Conservation (phyloP, 768 basidiomycete species). For the Suillus hirtellus region DNA sequence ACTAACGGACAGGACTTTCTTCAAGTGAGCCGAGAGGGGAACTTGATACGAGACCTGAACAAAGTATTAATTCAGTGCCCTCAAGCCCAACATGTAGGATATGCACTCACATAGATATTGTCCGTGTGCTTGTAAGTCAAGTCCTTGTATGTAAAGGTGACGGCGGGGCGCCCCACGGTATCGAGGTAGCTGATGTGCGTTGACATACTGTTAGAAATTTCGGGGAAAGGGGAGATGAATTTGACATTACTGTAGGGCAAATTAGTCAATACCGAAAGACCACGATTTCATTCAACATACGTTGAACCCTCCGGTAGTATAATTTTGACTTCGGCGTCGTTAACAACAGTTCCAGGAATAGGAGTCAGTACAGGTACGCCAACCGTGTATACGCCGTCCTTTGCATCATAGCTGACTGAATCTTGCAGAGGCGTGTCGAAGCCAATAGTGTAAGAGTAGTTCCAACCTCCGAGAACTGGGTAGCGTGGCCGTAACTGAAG, state of each 20-base stretch:
- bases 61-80: slow-evolving; percentile 13
- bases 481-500: slow-evolving; percentile 89
- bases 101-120: slow-evolving; percentile 72
- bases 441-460: slow-evolving; percentile 91
- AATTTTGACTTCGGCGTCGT: slow-evolving; percentile 76
- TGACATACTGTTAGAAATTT: slow-evolving; percentile 57
- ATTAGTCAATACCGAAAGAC: slow-evolving; percentile 13
- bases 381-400: slow-evolving; percentile 66
- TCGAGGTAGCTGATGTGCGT: slow-evolving; percentile 89
- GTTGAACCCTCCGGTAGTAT: slow-evolving; percentile 94
- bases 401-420: slow-evolving; percentile 63
- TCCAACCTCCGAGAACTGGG: slow-evolving; percentile 96
- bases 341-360: slow-evolving; percentile 76
- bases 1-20: slow-evolving; percentile 82
- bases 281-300: slow-evolving; percentile 49
- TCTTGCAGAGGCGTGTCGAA: slow-evolving; percentile 89
- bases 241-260: slow-evolving; percentile 64
- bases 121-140: slow-evolving; percentile 80
- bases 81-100: slow-evolving; percentile 6
- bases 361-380: slow-evolving; percentile 85
- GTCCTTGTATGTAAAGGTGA: slow-evolving; percentile 71
- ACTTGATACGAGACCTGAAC: slow-evolving; percentile 87
- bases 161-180: slow-evolving; percentile 79
- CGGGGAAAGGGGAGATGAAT: slow-evolving; percentile 75
- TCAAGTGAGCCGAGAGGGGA: slow-evolving; percentile 75